Conservation (phyloP, 768 basidiomycete species). For the Xerocomus spinulosus region DNA sequence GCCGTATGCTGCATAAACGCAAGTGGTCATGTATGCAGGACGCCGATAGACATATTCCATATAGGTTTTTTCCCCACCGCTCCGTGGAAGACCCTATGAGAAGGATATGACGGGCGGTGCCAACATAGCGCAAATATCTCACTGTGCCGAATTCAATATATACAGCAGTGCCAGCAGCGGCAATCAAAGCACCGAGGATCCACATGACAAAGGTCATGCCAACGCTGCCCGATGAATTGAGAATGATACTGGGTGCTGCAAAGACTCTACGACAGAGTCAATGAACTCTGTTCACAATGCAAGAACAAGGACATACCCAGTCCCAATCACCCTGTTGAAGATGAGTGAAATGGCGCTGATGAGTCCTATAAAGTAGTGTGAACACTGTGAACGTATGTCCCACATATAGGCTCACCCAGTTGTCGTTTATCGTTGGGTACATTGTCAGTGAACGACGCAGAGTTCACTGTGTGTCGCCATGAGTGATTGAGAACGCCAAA, state of each 20-base stretch:
- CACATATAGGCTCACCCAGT: slow-evolving; percentile 38
- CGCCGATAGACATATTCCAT: slow-evolving; percentile 64
- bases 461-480: slow-evolving; percentile 2
- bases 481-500: not conserved
- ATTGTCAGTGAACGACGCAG: slow-evolving; percentile 33
- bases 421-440: slow-evolving; percentile 46
- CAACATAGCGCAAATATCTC: slow-evolving; percentile 7
- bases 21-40: slow-evolving; percentile 59
- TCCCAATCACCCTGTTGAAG: slow-evolving; percentile 73
- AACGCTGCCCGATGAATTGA: slow-evolving; percentile 64
- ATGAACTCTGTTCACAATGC: not conserved
- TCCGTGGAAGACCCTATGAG: slow-evolving; percentile 58
- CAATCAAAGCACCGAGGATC: slow-evolving; percentile 62
- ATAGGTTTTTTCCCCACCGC: slow-evolving; percentile 75
- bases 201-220: slow-evolving; percentile 67
- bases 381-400: not conserved
- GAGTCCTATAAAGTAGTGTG: slow-evolving; percentile 13
- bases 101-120: not conserved
- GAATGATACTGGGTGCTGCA: slow-evolving; percentile 63
- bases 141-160: slow-evolving; percentile 77
- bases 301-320: slow-evolving; percentile 43
- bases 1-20: slow-evolving; percentile 53
- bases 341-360: slow-evolving; percentile 60
- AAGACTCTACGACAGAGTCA: slow-evolving; percentile 49
- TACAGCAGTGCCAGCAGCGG: slow-evolving; percentile 62